These are phyloP conservation scores for Cutaneotrichosporon cutaneum DNA, from an alignment of 1,284 basidiomycete species.

Conservation along the genomic window DNA sequence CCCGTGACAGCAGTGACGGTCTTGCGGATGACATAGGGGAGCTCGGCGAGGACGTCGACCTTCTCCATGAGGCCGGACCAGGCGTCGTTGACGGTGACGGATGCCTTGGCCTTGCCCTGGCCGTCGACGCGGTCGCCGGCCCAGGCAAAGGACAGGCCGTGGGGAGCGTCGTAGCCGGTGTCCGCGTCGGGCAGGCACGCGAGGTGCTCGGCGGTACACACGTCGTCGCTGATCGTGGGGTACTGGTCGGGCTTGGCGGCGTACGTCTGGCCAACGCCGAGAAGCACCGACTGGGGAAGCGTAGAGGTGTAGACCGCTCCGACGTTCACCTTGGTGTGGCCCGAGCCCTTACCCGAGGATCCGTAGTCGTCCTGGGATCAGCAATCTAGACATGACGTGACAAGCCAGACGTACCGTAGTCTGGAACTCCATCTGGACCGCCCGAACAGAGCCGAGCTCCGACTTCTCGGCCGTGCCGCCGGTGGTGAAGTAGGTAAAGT, in stretches of 20 bases:
- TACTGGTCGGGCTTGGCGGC: conserved; percentile 56
- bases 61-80: conserved; percentile 82
- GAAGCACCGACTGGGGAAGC: conserved; percentile 23
- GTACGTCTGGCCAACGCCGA: conserved; percentile 64
- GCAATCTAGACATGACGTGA: background rate
- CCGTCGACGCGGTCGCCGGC: conserved; percentile 63
- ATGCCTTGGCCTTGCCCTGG: conserved; percentile 57
- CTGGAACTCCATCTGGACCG: conserved; percentile 95
- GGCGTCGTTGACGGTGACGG: conserved; percentile 60
- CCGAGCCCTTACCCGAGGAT: conserved; percentile 69
- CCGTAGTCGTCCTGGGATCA: conserved; percentile 64
- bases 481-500: conserved; percentile 83
- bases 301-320: conserved; percentile 58
- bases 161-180: conserved; percentile 80
- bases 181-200: conserved; percentile 63
- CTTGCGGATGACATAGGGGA: conserved; percentile 72
- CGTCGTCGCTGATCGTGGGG: conserved; percentile 56
- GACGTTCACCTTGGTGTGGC: conserved; percentile 76
- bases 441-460: conserved; percentile 69
- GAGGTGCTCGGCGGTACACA: conserved; percentile 70
- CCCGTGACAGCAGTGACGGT: conserved; percentile 56
- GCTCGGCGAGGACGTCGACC: conserved; percentile 93
- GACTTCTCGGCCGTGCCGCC: conserved; percentile 56
- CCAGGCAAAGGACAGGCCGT: conserved; percentile 74
- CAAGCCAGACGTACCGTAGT: conserved; percentile 60